Base-by-base conservation (phyloP, 2,329 filamentous ascomycete genomes). In the Aureobasidium lini region DNA sequence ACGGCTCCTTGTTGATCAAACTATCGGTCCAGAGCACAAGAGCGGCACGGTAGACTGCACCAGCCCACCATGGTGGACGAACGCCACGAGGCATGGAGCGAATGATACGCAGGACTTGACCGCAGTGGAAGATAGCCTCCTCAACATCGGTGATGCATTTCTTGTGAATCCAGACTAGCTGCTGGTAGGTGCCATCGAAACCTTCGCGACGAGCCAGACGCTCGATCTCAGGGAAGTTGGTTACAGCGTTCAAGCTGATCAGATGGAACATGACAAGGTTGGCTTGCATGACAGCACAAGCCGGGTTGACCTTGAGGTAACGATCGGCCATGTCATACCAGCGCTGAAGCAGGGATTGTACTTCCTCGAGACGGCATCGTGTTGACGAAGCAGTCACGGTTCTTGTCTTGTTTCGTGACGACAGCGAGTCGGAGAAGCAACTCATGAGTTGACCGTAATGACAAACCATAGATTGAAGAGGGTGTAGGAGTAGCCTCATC, bases 231-330 rank as follows among this genome's bases (percentile, higher is more conserved):
- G 82, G 78, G 67, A 89, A 87, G 70, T 83, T 84, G 15, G 84
- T 85, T 31, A 87, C 80, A 8, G 83, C 81, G 65, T 88, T 88
- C 61, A 90, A 77, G 50, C 81, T 85, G 67, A 89, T 84, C 43
- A 89, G 77, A 65, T 90, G 86, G 69, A 86, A 89, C 62, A 89
- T 79, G 44, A 87, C 80, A 43, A 89, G 72, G 66, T 85, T 88
- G 63, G 83, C 84, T 65, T 81, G 81, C 67, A 83, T 87, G 63
- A 84, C 76, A 15, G 80, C 72, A 63, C 85, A 87, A 49, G 74
- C 71, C 1, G 81, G 78, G 66, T 84, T 79, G n/a, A 74, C 71
- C 66, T 82, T 81, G 65, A 76, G 72, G 67, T 83, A 79, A 10
- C 75, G 71, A 61, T 82, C 78, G 39, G 82, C 82, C n/a, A 89